Conservation (phyloP, 2,329 filamentous ascomycete genomes). For the Diplodia seriata region DNA sequence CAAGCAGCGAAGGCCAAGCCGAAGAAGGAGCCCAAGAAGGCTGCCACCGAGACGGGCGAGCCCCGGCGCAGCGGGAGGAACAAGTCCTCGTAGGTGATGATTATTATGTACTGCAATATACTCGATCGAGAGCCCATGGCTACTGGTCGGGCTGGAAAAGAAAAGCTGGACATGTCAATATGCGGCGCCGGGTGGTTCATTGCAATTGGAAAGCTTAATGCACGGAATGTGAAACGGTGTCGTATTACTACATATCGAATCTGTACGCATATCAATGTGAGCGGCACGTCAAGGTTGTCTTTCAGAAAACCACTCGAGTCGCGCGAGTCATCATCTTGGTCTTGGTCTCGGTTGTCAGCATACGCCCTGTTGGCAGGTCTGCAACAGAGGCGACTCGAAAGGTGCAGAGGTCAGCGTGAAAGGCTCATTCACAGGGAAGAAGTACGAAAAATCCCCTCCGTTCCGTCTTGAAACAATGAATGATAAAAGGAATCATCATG, state of each 20-base stretch:
- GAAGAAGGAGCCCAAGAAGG: slow-evolving; percentile 55
- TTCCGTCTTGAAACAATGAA: slow-evolving; percentile 48
- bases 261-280: slow-evolving; percentile 6
- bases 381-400: not conserved
- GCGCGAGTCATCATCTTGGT: not conserved
- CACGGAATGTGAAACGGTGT: slow-evolving; percentile 29
- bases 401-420: slow-evolving; percentile 33
- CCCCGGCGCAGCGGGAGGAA: slow-evolving; percentile 56
- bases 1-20: slow-evolving; percentile 48
- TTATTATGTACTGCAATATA: not conserved
- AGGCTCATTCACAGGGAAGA: slow-evolving; percentile 42
- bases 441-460: slow-evolving; percentile 42
- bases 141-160: slow-evolving; percentile 17
- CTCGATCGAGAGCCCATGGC: not conserved
- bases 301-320: not conserved
- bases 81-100: slow-evolving; percentile 32
- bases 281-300: not conserved
- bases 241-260: slow-evolving; percentile 26
- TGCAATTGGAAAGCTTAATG: slow-evolving; percentile 26
- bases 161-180: slow-evolving; percentile 30
- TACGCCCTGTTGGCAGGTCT: not conserved
- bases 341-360: slow-evolving; percentile 14
- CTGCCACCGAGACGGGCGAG: slow-evolving; percentile 57
- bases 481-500: slow-evolving; percentile 41
- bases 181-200: slow-evolving; percentile 25